These are phyloP conservation scores for Flaveria linearis DNA, from an alignment of 129 eudicot species.

Conservation along the genomic window DNA sequence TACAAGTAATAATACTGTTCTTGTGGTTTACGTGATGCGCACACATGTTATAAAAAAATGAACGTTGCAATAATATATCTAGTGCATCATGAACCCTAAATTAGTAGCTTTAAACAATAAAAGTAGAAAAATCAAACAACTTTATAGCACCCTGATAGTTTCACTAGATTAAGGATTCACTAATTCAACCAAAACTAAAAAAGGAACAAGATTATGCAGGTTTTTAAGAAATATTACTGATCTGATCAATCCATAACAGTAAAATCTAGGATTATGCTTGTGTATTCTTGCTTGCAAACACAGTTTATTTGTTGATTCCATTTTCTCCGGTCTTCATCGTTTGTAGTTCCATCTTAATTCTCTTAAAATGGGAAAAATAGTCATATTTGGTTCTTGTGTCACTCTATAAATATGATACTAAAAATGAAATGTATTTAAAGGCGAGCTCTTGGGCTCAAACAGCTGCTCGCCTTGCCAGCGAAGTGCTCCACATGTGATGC, in stretches of 20 bases:
- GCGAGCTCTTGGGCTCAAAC: neutral
- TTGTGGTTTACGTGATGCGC: slow-evolving; percentile 1
- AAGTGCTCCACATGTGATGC: neutral
- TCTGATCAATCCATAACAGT: neutral
- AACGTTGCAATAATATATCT: neutral
- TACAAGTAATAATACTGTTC: neutral
- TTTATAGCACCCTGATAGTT: slow-evolving; percentile 9
- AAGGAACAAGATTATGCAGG: slow-evolving; percentile 1
- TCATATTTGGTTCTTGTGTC: slow-evolving; percentile 7
- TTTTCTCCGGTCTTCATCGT: neutral
- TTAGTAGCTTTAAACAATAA: neutral
- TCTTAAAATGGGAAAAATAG: slow-evolving; percentile 6
- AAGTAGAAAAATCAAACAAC: slow-evolving; percentile 1
- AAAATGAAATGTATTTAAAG: neutral
- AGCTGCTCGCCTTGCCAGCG: neutral
- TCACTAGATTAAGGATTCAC: neutral
- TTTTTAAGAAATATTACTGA: slow-evolving; percentile 18
- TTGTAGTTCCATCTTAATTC: neutral
- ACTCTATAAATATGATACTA: neutral
- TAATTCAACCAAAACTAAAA: neutral
- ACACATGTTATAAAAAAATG: neutral
- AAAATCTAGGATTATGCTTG: slow-evolving; percentile 1
- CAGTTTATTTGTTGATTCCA: neutral
- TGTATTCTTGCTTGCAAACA: neutral
- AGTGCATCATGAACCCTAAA: neutral